Conservation (phyloP, 345 rosid genomes). For the Carallia brachiata region DNA sequence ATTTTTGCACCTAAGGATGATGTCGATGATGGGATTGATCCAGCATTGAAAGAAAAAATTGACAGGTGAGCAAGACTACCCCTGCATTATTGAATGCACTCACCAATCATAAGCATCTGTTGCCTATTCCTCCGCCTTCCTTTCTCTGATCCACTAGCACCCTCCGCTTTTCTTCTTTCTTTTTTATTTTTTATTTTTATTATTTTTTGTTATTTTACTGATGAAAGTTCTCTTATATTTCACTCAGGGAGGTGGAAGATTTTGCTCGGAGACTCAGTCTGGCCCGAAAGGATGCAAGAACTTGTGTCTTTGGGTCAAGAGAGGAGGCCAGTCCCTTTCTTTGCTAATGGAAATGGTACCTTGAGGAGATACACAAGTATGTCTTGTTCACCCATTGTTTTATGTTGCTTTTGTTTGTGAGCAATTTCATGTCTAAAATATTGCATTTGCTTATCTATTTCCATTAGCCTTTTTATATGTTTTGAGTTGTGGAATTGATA, state of each 20-base stretch:
- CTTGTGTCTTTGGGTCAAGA: conserved; percentile 26
- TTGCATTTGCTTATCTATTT: neutral
- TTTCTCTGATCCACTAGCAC: neutral
- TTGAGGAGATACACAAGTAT: conserved; percentile 20
- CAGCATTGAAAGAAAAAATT: conserved; percentile 27
- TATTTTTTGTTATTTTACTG: neutral
- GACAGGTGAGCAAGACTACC: conserved; percentile 23
- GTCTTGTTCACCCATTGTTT: conserved; percentile 13
- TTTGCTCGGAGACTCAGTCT: conserved; percentile 33
- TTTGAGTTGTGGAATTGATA: neutral
- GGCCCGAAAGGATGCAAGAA: conserved; percentile 35
- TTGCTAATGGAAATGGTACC: conserved; percentile 20
- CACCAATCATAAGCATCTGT: neutral
- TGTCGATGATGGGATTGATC: conserved; percentile 31
- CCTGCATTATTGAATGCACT: neutral
- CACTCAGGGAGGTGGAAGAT: conserved; percentile 31
- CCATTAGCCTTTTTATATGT: neutral
- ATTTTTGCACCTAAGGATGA: conserved; percentile 19
- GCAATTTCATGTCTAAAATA: neutral
- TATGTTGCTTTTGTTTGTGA: neutral
- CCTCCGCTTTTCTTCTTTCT: too few relatives aligned
- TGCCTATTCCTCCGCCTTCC: neutral
- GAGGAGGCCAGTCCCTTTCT: conserved; percentile 11
- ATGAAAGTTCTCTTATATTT: neutral
- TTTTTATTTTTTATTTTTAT: too few relatives aligned